Evolutionary conservation across 2,329 filamentous ascomycete genomes (phyloP), one percentile per base, ranked within the genome.

Genomic region (Colletotrichum salicis): DNA sequence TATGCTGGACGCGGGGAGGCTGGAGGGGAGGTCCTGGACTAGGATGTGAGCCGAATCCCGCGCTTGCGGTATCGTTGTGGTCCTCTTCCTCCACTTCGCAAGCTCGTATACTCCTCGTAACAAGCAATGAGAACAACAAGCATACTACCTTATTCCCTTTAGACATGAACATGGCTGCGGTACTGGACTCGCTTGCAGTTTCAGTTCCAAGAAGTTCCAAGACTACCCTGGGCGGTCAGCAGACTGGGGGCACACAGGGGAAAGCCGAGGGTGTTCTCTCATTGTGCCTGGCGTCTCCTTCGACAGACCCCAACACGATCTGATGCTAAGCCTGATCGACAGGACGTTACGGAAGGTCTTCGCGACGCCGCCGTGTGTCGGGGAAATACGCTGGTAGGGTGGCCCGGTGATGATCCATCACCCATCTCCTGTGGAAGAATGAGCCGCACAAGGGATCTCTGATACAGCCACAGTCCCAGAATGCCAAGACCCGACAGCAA

Each of bases 311-410:
- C 33, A 33, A 45, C 54, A 22, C n/a, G 59, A 71, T 68, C 69
- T 71, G 69, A 71, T 63, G 69, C 64, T 68, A 56, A 64, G 69
- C 64, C 27, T 68, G 64, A 64, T 69, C 69, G 52, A 56, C 69
- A 35, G 33, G 22, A n/a, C 54, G 65, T 64, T 59, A 55, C 59
- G 69, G 69, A 58, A 68, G 52, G 69, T 64, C 22, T 67, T 71
- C 64, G 65, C 69, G 69, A 71, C 59, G 24, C 22, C 37, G 37
- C 27, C 8, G 24, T 45, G 22, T 29, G 19, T 41, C 24, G 24
- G 24, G 35, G 8, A 11, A 58, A 24, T 35, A 35, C 13, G 3
- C 12, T 57, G 58, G n/a, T 13, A 35, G 51, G 41, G 19, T 15
- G 31, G 37, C 48, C 35, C 6, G 52, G 66, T 35, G 33, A 35